A percentile compares a stretch with the other conserved stretches of the same genome.
These are phyloP conservation scores for Lecanosticta acicola DNA, from an alignment of 2,329 filamentous ascomycete species.

Conservation along the genomic window DNA sequence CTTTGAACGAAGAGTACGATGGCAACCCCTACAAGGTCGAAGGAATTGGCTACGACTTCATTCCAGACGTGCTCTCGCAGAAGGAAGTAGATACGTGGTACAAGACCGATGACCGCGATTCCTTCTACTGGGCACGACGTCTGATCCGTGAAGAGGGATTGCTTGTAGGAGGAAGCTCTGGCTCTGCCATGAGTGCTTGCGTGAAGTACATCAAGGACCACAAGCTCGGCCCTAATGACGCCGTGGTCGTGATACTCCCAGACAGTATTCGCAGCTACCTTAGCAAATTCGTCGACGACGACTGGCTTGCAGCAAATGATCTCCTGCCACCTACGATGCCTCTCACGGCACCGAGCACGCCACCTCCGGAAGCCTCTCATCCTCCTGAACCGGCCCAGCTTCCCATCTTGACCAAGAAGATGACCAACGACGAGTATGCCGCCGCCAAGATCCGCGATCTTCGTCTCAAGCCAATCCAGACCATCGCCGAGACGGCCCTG, in stretches of 20 bases:
- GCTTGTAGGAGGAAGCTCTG: slow-evolving; percentile 86
- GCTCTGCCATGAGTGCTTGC: slow-evolving; percentile 81
- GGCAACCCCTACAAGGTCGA: slow-evolving; percentile 95
- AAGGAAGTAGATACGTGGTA: slow-evolving; percentile 86
- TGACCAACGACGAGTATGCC: slow-evolving; percentile 61
- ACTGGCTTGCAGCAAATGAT: slow-evolving; percentile 96
- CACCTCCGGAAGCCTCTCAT: slow-evolving; percentile 27
- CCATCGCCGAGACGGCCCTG: slow-evolving; percentile 62
- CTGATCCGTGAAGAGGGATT: slow-evolving; percentile 92
- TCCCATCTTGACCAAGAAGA: slow-evolving; percentile 34
- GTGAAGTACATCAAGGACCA: slow-evolving; percentile 71
- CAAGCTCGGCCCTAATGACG: slow-evolving; percentile 72
- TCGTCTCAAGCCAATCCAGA: slow-evolving; percentile 88
- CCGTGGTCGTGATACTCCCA: slow-evolving; percentile 84
- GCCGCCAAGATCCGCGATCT: slow-evolving; percentile 76
- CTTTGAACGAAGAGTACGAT: slow-evolving; percentile 70
- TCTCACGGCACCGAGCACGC: slow-evolving; percentile 35
- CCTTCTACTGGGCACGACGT: slow-evolving; percentile 82
- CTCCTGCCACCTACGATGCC: slow-evolving; percentile 63
- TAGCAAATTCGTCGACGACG: slow-evolving; percentile 97
- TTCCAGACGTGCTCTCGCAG: slow-evolving; percentile 86
- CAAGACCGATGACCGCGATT: slow-evolving; percentile 91
- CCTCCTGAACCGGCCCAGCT: slow-evolving; percentile 21
- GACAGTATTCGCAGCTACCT: slow-evolving; percentile 97
- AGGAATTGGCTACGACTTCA: slow-evolving; percentile 97